Evolutionary conservation across 1,139 yeast species (phyloP).

Genomic region (Kurtzmaniella quercitrusa): DNA sequence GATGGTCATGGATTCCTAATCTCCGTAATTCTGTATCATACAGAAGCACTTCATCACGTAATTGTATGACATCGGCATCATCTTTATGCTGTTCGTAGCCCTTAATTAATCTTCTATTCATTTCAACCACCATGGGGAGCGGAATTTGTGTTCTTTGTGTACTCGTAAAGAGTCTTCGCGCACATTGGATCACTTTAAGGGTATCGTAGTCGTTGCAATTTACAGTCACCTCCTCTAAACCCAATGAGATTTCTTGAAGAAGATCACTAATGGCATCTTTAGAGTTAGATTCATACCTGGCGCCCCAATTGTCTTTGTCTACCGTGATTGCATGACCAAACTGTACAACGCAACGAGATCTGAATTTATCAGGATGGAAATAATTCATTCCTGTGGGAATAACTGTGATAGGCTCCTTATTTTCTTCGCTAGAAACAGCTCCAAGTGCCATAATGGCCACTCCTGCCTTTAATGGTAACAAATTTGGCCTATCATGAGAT

Average conservation of each 20-base stretch:
- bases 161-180: constrained; percentile 37
- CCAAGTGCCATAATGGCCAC: constrained; percentile 50
- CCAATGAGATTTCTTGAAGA: constrained; percentile 22
- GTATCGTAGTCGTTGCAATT: constrained; percentile 32
- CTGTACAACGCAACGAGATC: constrained; percentile 45
- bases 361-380: constrained; percentile 43
- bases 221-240: constrained; percentile 29
- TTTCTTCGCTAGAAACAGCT: constrained; percentile 24
- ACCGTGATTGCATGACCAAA: constrained; percentile 43
- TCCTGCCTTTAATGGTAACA: constrained; percentile 43
- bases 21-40: constrained; percentile 32
- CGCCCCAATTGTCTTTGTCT: constrained; percentile 23
- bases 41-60: constrained; percentile 30
- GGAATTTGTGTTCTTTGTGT: constrained; percentile 33
- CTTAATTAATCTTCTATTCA: constrained; percentile 39
- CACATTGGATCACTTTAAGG: constrained; percentile 31
- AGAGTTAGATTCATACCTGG: constrained; percentile 17
- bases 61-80: constrained; percentile 29
- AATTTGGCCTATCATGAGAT: constrained; percentile 37
- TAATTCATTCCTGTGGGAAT: constrained; percentile 47
- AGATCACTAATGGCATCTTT: constrained; percentile 16
- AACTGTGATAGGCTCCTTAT: constrained; percentile 23
- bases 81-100: constrained; percentile 37
- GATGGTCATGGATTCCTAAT: constrained; percentile 42
- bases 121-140: constrained; percentile 41